Base-by-base conservation (phyloP, 768 basidiomycete genomes). In the Mycena albidolilacea region DNA sequence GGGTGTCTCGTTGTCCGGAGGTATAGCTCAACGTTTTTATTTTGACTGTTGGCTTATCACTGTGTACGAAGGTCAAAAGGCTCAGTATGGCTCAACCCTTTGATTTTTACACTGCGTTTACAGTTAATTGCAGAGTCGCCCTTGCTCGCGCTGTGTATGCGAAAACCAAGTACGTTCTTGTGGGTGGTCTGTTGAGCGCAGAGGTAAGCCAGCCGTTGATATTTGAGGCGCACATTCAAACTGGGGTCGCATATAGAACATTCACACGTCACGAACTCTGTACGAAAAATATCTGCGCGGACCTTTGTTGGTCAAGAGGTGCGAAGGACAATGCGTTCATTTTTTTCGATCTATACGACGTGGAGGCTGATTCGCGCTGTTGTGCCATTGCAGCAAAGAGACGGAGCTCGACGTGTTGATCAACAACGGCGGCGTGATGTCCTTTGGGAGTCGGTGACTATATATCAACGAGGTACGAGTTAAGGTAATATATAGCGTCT, bases 71-170 rank as follows among this genome's bases (percentile, higher is more conserved):
- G 52, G 95, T 7, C 94, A 95, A 82, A 95, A 95, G 80, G 92
- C 93, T 66, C 84, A 92, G 91, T 91, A 76, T 52, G 63, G 64
- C n/a, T 7, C 7, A 15, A 75, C 8, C 23, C 50, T 41, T 17
- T 21, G 12, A 10, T 39, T 23, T n/a, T 21, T 46, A 17, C 6
- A 21, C 12, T 0, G 23, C 23, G 10, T 30, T 54, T 10, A 50
- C 23, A 30, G 10, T 11, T 23, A 0, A 54, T 54, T 30, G 30
- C 23, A 92, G 93, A 72, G 93, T 96, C 17, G 94, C 94, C 0
- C 87, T 96, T 11, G 95, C 95, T 12, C 89, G 95, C 15, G 95
- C 95, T 0, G 91, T 95, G 0, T 96, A 96, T 80, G 91, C 92
- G 30, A 84, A 87, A 17, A 91, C 90, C 35, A 88, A 87, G 80